Base-by-base conservation (phyloP, 331 rosid genomes). In the Quercus phellos region DNA sequence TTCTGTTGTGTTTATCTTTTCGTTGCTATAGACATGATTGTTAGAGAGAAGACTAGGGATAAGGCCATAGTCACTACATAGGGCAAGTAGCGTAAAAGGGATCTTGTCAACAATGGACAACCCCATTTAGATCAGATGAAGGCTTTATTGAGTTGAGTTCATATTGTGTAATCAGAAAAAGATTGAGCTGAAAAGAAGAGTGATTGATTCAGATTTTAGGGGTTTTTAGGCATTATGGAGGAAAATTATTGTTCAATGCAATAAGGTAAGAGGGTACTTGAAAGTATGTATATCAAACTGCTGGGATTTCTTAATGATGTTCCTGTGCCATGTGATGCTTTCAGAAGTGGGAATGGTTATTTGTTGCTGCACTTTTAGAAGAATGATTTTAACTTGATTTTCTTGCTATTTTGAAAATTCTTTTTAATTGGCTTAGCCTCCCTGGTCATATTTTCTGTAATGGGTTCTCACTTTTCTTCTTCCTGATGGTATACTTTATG, bases 371-470 rank as follows among this genome's bases (percentile, higher is more conserved):
- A 46, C 51, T 50, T 72, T 79, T 26, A 17, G 73, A 38, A 4
- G 42, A 59, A 68, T 38, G 19, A 24, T 75, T 16, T 63, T 50
- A 42, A 10, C 32, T 16, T 27, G 58, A 70, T 7, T 80, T 72
- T 61, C 8, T 60, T 55, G 73, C 53, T 54, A 67, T 76, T 73
- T 74, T 78, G 64, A 17, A 60, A 70, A 61, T 14, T 75, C 46
- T 74, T 77, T 63, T 59, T 5, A 56, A 35, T 50, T 55, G 30
- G 71, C 22, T 7, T 46, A 35, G 51, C 77, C 30, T 60, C 30
- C 18, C 50, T 21, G 8, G 34, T 58, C 61, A 19, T 69, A n/a
- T 22, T 17, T 3, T 59, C 73, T 17, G 19, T 26, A 63, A 26
- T 19, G 26, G 56, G 53, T 75, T 27, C 42, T 51, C 12, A 26